phyloP scores from a whole-genome alignment of 1,284 basidiomycete species.

The Melanopsichium pennsylvanicum region DNA sequence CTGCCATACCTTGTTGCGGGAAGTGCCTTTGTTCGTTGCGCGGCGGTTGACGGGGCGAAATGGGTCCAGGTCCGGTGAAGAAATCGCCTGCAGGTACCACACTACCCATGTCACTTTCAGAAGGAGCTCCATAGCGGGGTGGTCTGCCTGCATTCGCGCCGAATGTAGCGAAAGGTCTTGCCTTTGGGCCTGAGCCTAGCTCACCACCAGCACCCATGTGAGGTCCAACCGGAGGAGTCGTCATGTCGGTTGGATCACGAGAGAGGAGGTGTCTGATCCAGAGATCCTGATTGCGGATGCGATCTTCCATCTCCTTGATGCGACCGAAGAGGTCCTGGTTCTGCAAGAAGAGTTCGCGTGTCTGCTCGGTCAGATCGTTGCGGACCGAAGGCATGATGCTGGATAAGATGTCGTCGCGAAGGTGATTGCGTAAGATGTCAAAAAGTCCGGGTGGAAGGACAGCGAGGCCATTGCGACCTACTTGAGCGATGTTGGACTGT shows the following conservation, averaged over 20 bases:
- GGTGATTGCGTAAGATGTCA: constrained; percentile 42
- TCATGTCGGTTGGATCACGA: constrained; percentile 22
- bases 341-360: constrained; percentile 43
- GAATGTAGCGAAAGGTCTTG: constrained; percentile 1
- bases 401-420: constrained; percentile 40
- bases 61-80: constrained; percentile 10
- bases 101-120: constrained; percentile 7
- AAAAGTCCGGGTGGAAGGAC: constrained; percentile 44
- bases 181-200: neutral
- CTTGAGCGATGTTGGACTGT: constrained; percentile 37
- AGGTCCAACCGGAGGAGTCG: constrained; percentile 16
- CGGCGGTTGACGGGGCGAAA: constrained; percentile 21
- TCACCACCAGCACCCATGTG: constrained; percentile 6
- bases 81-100: constrained; percentile 3
- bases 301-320: constrained; percentile 43
- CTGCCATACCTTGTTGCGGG: constrained; percentile 3
- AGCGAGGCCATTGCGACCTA: constrained; percentile 46
- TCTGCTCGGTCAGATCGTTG: constrained; percentile 44
- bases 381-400: constrained; percentile 46
- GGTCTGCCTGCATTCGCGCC: constrained; percentile 1
- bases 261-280: constrained; percentile 41
- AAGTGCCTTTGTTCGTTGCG: constrained; percentile 14
- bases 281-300: constrained; percentile 38
- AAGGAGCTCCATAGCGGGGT: constrained; percentile 9
- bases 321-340: constrained; percentile 43